Percentiles rank a stretch among this genome's conserved stretches.
phyloP scores from a whole-genome alignment of 2,329 filamentous ascomycete genomes.

The Nothophoma quercina region DNA sequence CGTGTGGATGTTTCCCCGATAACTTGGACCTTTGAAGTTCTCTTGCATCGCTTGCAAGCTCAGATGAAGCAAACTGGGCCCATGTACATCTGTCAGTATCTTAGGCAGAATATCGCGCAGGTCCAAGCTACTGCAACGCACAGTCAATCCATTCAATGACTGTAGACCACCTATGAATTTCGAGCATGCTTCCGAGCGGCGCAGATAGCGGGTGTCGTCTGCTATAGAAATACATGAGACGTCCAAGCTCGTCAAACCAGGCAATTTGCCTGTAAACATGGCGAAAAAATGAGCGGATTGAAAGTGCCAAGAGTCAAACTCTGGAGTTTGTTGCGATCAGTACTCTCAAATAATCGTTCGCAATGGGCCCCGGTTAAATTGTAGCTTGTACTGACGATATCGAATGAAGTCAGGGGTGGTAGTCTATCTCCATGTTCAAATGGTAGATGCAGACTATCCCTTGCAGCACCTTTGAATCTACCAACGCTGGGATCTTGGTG shows the following conservation, averaged over 20 bases:
- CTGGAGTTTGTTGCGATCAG: slow-evolving; percentile 19
- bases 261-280: slow-evolving; percentile 4
- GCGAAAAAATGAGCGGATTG: slow-evolving; percentile 18
- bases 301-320: slow-evolving; percentile 17
- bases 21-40: neutral
- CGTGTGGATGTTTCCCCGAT: slow-evolving; percentile 1
- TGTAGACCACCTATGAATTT: neutral
- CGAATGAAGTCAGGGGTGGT: slow-evolving; percentile 17
- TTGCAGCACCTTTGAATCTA: neutral
- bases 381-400: slow-evolving; percentile 19
- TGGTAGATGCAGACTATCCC: slow-evolving; percentile 17
- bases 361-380: slow-evolving; percentile 20
- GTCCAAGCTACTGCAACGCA: neutral
- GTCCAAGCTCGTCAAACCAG: slow-evolving; percentile 6
- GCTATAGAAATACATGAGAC: slow-evolving; percentile 5
- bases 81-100: neutral
- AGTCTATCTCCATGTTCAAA: slow-evolving; percentile 16
- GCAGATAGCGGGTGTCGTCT: slow-evolving; percentile 1
- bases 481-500: slow-evolving; percentile 9
- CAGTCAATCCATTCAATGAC: neutral
- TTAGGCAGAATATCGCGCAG: neutral
- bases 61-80: neutral
- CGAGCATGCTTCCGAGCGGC: neutral
- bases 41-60: neutral
- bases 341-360: slow-evolving; percentile 8